Conservation (phyloP, 257 asterid species). For the Fraxinus americana region DNA sequence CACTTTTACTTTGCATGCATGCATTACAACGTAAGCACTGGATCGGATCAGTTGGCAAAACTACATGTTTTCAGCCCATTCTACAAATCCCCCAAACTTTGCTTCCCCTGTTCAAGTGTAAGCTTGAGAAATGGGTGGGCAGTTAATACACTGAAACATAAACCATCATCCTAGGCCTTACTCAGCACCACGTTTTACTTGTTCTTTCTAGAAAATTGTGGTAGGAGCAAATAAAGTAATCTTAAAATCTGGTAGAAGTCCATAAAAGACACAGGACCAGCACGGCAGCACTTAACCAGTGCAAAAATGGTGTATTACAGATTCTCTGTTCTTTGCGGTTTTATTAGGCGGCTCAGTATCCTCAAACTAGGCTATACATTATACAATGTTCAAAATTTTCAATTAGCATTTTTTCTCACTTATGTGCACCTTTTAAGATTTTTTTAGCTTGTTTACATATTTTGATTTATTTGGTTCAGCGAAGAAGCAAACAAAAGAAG, state of each 20-base stretch:
- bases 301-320: not conserved
- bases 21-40: not conserved
- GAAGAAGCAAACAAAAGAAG: conserved; percentile 70
- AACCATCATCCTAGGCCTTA: not conserved
- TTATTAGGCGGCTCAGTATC: not conserved
- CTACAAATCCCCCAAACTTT: not conserved
- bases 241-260: conserved; percentile 11
- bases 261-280: not conserved
- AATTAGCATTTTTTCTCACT: conserved; percentile 1
- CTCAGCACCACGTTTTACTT: not conserved
- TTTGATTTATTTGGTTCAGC: conserved; percentile 41
- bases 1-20: not conserved
- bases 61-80: not conserved
- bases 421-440: not conserved
- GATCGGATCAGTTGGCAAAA: not conserved
- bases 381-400: not conserved
- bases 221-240: not conserved
- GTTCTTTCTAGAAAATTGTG: not conserved
- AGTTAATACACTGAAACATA: conserved; percentile 2
- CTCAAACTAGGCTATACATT: not conserved
- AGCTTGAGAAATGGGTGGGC: conserved; percentile 1
- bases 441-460: conserved; percentile 19
- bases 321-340: not conserved
- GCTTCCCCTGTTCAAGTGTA: not conserved
- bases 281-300: not conserved